Percentiles rank a stretch among this genome's conserved stretches.
These are phyloP conservation scores for Polytolypa hystricis DNA, from an alignment of 2,329 filamentous ascomycete genomes.

Conservation along the genomic window DNA sequence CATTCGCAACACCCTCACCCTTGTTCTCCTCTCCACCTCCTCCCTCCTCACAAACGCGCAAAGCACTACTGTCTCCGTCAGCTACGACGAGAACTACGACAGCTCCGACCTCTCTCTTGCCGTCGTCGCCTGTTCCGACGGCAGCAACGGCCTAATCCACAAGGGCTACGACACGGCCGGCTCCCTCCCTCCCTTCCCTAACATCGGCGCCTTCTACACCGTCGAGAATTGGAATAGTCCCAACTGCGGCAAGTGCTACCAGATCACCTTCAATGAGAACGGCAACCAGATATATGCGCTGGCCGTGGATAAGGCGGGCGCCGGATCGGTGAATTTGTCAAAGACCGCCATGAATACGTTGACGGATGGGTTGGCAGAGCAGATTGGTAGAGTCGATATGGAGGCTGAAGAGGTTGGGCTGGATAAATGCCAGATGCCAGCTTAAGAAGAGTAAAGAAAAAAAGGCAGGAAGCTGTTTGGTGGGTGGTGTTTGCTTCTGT, in stretches of 20 bases:
- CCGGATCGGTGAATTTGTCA: slow-evolving; percentile 40
- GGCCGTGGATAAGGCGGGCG: slow-evolving; percentile 36
- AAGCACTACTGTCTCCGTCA: slow-evolving; percentile 41
- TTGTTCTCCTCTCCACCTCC: not conserved
- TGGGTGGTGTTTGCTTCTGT: too few relatives aligned
- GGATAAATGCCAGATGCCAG: too few relatives aligned
- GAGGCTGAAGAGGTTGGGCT: too few relatives aligned
- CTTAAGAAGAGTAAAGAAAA: too few relatives aligned
- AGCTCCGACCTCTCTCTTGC: slow-evolving; percentile 44
- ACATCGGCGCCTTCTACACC: slow-evolving; percentile 40
- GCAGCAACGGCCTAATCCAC: slow-evolving; percentile 22
- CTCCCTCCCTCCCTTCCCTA: slow-evolving; percentile 36
- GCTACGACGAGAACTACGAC: slow-evolving; percentile 64
- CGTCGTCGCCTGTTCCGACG: slow-evolving; percentile 36
- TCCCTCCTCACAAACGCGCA: not conserved
- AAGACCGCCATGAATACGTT: slow-evolving; percentile 38
- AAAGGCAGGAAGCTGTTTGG: too few relatives aligned
- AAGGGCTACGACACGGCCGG: slow-evolving; percentile 32
- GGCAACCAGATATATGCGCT: slow-evolving; percentile 36
- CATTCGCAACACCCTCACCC: not conserved
- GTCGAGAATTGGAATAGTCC: slow-evolving; percentile 36
- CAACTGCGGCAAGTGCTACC: slow-evolving; percentile 44
- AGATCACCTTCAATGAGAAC: slow-evolving; percentile 36
- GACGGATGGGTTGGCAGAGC: slow-evolving; percentile 35
- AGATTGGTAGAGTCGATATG: slow-evolving; percentile 24